Conservation (phyloP, 2,329 filamentous ascomycete genomes). For the Lachnellula occidentalis region DNA sequence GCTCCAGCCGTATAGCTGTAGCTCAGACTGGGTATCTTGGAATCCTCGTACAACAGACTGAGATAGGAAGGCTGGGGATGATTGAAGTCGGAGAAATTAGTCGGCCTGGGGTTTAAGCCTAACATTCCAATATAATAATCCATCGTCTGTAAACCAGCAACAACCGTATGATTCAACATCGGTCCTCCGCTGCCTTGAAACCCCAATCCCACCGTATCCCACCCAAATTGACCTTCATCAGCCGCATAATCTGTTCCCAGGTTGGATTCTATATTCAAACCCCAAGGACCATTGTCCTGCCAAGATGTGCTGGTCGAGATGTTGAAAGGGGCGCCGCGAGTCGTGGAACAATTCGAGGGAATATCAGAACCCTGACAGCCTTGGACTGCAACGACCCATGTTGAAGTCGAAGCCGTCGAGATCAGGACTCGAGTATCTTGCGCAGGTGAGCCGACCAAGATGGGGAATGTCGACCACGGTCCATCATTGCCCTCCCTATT, state of each 20-base stretch:
- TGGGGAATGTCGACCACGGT: slow-evolving; percentile 64
- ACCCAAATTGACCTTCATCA: slow-evolving; percentile 2
- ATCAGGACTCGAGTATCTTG: slow-evolving; percentile 38
- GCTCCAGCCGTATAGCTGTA: slow-evolving; percentile 40
- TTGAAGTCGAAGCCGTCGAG: slow-evolving; percentile 35
- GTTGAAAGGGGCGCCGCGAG: slow-evolving; percentile 55
- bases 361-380: slow-evolving; percentile 27
- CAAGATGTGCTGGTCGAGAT: slow-evolving; percentile 49
- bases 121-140: slow-evolving; percentile 31
- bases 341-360: slow-evolving; percentile 33
- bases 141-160: slow-evolving; percentile 10
- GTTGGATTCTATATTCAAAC: slow-evolving; percentile 28
- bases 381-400: slow-evolving; percentile 31
- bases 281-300: slow-evolving; percentile 31
- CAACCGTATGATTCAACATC: slow-evolving; percentile 3
- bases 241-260: slow-evolving; percentile 30
- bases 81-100: slow-evolving; percentile 35
- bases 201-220: slow-evolving; percentile 12
- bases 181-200: slow-evolving; percentile 19
- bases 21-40: slow-evolving; percentile 34
- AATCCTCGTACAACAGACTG: slow-evolving; percentile 32
- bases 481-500: slow-evolving; percentile 58
- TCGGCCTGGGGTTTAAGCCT: slow-evolving; percentile 34
- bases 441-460: slow-evolving; percentile 50
- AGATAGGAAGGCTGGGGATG: slow-evolving; percentile 33